These are phyloP conservation scores for Pythium vanterpoolii DNA, from an alignment of 352 stramenopile genomes.

Conservation along the genomic window DNA sequence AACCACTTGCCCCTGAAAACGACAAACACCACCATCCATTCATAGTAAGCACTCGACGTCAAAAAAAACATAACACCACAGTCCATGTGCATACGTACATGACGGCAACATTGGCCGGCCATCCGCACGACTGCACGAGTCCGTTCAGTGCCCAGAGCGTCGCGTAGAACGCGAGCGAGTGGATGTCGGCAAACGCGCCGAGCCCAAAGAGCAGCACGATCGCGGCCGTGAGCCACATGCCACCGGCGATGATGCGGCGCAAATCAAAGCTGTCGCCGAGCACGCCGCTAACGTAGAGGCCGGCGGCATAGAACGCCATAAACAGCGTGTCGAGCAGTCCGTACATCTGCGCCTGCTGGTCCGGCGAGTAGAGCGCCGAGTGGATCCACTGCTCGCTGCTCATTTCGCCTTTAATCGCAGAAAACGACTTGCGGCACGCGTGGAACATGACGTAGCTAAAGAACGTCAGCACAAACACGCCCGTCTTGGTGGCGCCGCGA, in stretches of 20 bases:
- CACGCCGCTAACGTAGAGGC: conserved; percentile 71
- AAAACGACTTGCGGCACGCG: conserved; percentile 76
- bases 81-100: conserved; percentile 38
- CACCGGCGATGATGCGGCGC: conserved; percentile 58
- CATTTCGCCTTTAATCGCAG: conserved; percentile 81
- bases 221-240: conserved; percentile 63
- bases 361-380: conserved; percentile 46
- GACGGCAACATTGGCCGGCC: conserved; percentile 69
- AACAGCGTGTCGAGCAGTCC: conserved; percentile 80
- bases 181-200: conserved; percentile 51
- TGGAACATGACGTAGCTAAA: conserved; percentile 83
- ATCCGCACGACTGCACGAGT: conserved; percentile 79
- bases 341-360: conserved; percentile 78
- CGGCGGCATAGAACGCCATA: conserved; percentile 71
- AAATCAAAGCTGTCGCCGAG: conserved; percentile 71
- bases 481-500: conserved; percentile 47
- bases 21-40: too few species aligned
- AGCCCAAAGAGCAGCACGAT: conserved; percentile 65
- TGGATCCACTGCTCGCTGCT: conserved; percentile 74
- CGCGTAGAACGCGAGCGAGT: conserved; percentile 68
- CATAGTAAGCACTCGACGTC: not conserved
- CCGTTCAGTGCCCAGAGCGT: conserved; percentile 73
- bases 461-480: conserved; percentile 73
- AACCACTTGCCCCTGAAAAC: conserved; percentile 94
- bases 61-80: not conserved